Evolutionary conservation across 306 rosid genomes (phyloP), one percentile per base, ranked within the genome.

Genomic region (Rosa chinensis): DNA sequence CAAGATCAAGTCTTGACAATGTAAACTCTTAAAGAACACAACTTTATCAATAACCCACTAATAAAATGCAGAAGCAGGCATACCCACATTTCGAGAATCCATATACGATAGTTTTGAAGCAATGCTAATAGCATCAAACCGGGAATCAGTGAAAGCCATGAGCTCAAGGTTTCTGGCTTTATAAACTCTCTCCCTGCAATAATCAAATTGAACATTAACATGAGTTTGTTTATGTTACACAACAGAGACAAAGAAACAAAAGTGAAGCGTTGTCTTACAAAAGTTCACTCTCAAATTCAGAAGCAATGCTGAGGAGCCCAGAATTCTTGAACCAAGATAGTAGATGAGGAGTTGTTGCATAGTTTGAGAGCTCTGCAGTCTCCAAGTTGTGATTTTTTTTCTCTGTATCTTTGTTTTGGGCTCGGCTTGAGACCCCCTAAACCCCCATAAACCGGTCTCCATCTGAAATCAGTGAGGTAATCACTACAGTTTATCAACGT

Each of bases 121-220:
- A 39, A 56, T 32, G 43, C 71, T 20, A 14, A 39, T 1, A 10
- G 32, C 66, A 43, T 49, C 45, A 8, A 32, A 66, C 35, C 42
- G 12, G 0, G 2, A 5, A 52, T 37, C n/a, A 42, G 9, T 28
- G 18, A 14, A 80, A 50, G 35, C 83, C 69, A 50, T 64, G 16
- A 52, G 23, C 20, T 58, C 64, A 59, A 79, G 58, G 14, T 35
- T 43, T 66, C 73, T 68, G 43, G 84, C 39, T 56, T 56, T 21
- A 17, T 23, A 66, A 23, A 75, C n/a, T n/a, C 10, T 23, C 23
- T 75, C 70, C 12, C 78, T 43, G 56, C 44, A 75, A 72, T n/a
- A 42, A 50, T 49, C 37, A 76, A 58, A 39, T 14, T 16, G 43
- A 75, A 37, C 28, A 68, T 5, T 14, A 16, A 28, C 17, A 59